These are phyloP conservation scores for Cyclotella cryptica DNA, from an alignment of 108 stramenopile species.

Conservation along the genomic window DNA sequence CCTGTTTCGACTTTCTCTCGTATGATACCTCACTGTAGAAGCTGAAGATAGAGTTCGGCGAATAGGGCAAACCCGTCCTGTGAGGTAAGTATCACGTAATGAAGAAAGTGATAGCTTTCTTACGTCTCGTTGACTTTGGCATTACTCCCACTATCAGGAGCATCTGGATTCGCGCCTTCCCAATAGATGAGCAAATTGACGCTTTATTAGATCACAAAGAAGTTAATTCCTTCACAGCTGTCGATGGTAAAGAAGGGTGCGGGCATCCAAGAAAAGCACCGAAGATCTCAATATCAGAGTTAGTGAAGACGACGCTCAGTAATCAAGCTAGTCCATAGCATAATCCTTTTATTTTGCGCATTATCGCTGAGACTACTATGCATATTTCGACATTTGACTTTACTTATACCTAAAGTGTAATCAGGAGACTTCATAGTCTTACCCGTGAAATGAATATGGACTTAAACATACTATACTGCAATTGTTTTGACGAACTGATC, in stretches of 20 bases:
- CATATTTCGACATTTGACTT: too few species aligned
- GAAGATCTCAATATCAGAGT: slow-evolving; percentile 58
- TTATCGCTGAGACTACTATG: too few species aligned
- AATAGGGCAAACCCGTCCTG: slow-evolving; percentile 80
- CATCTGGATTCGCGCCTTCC: slow-evolving; percentile 73
- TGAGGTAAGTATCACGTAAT: slow-evolving; percentile 16
- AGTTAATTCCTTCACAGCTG: slow-evolving; percentile 62
- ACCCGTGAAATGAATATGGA: neutral
- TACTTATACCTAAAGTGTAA: too few species aligned
- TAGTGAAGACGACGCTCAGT: slow-evolving; percentile 52
- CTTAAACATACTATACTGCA: neutral
- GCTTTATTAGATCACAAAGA: slow-evolving; percentile 68
- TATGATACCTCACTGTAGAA: slow-evolving; percentile 22
- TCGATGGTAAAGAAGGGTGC: slow-evolving; percentile 48
- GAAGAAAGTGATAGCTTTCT: neutral
- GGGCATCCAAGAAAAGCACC: slow-evolving; percentile 44
- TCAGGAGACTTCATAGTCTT: neutral
- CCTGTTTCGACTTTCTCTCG: neutral
- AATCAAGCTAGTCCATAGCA: neutral
- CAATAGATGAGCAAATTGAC: slow-evolving; percentile 82
- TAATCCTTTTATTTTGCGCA: too few species aligned
- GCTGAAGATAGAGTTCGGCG: slow-evolving; percentile 85
- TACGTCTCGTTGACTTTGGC: neutral
- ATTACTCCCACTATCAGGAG: slow-evolving; percentile 14
- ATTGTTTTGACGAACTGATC: slow-evolving; percentile 45